These are phyloP conservation scores for Suillus cothurnatus DNA, from an alignment of 768 basidiomycete genomes.

Conservation along the genomic window DNA sequence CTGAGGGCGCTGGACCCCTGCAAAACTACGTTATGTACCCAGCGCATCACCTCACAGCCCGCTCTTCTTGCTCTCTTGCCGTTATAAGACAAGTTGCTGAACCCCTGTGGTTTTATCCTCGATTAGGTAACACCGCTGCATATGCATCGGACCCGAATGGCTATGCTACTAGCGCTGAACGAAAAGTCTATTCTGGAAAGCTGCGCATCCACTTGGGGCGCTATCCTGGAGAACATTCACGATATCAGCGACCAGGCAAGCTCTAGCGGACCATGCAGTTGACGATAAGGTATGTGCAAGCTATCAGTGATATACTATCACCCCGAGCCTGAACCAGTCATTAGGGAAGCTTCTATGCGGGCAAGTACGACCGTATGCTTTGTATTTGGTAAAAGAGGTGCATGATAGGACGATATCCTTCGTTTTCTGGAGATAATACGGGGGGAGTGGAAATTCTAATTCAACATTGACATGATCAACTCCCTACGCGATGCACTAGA, in stretches of 20 bases:
- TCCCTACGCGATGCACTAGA: conserved; percentile 4
- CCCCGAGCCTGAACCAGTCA: not conserved
- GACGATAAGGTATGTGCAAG: conserved; percentile 7
- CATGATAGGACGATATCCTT: not conserved
- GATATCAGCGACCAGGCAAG: not conserved
- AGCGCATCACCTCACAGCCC: not conserved
- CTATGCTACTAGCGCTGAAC: conserved; percentile 47
- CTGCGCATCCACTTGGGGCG: conserved; percentile 49
- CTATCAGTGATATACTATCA: conserved; percentile 9
- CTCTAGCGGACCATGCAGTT: not conserved
- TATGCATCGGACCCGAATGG: conserved; percentile 45
- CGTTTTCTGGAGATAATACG: not conserved
- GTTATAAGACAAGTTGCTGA: conserved; percentile 12
- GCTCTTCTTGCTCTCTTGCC: not conserved
- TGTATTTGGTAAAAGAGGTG: conserved; percentile 1
- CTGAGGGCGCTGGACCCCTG: conserved; percentile 31
- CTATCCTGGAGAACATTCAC: conserved; percentile 12
- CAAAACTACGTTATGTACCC: not conserved
- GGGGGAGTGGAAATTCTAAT: not conserved
- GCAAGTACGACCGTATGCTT: not conserved
- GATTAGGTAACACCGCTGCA: conserved; percentile 40
- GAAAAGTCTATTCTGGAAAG: conserved; percentile 57
- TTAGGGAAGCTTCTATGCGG: conserved; percentile 3
- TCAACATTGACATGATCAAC: conserved; percentile 17
- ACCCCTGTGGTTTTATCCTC: conserved; percentile 12